Evolutionary conservation across 148 eudicot genomes (phyloP), one percentile per base, ranked within the genome.

Genomic region (Cornus kousa): DNA sequence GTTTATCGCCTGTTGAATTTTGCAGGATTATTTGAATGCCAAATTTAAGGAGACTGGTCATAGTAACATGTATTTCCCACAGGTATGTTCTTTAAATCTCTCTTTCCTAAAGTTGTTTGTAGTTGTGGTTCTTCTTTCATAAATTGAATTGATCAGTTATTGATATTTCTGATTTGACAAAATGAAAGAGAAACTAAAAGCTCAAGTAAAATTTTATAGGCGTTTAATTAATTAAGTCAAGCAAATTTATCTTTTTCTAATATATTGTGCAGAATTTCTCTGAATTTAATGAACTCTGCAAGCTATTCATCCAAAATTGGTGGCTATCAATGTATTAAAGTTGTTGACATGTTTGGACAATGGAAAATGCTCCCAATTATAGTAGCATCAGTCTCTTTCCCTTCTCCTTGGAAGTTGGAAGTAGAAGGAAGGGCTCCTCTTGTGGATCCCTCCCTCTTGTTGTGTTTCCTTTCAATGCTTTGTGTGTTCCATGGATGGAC

Each of bases 21-120:
- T 77, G 81, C 91, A 91, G 99, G 99, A 92, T 9, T 97, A 97
- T 83, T 78, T 97, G 86, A 97, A 97, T 89, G 89, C 87, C 28
- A 94, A 92, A 77, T 92, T 97, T 80, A 97, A 97, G 90, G 98
- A 94, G 85, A 94, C 99, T 43, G 99, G 97, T 22, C 99, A 97
- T 70, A 91, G 97, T 77, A 97, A 97, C 79, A 94, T 94, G 99
- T 97, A 97, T 76, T 97, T 97, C 79, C 99, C 99, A 39, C 99
- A 95, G 98, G 99, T 92, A 68, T 78, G 74, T 6, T 3, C 9
- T 33, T 68, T 55, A 39, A 22, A 20, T 70, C 9, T 7, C 69
- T 57, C 64, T 71, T 39, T 81, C 5, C 46, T 33, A 13, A 7
- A 33, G 39, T 24, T 74, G 50, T 57, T 20, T 32, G 55, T 39